Conservation (phyloP, 495 filamentous ascomycete species). For the Umbilicaria muhlenbergii region DNA sequence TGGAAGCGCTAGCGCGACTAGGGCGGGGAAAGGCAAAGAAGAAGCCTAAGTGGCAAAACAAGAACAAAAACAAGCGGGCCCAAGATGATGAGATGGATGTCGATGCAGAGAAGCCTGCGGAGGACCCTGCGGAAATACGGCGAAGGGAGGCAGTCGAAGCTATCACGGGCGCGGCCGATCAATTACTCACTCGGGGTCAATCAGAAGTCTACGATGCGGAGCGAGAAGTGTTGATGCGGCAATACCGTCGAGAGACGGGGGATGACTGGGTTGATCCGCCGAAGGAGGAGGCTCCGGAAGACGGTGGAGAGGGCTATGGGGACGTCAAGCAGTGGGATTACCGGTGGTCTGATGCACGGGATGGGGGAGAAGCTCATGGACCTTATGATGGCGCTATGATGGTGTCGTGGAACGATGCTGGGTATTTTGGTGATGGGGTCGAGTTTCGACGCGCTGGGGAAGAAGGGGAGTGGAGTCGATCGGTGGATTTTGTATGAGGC, state of each 20-base stretch:
- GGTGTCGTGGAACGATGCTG: slow-evolving; percentile 74
- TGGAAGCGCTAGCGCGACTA: slow-evolving; percentile 76
- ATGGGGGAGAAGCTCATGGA: slow-evolving; percentile 63
- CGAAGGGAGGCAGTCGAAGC: slow-evolving; percentile 59
- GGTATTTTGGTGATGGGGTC: slow-evolving; percentile 88
- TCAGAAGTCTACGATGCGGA: slow-evolving; percentile 81
- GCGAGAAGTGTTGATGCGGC: slow-evolving; percentile 66
- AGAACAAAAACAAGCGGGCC: slow-evolving; percentile 38
- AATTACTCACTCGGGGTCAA: slow-evolving; percentile 64
- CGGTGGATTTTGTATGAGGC: slow-evolving; percentile 44
- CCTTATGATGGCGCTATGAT: slow-evolving; percentile 76
- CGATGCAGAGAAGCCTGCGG: slow-evolving; percentile 30
- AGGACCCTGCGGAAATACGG: slow-evolving; percentile 54
- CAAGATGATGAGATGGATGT: slow-evolving; percentile 51
- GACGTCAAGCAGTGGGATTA: slow-evolving; percentile 65
- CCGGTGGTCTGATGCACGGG: slow-evolving; percentile 78
- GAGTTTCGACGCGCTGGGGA: slow-evolving; percentile 61
- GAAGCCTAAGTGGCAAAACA: slow-evolving; percentile 45
- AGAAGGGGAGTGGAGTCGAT: slow-evolving; percentile 41
- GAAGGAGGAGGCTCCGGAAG: slow-evolving; percentile 10
- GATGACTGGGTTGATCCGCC: slow-evolving; percentile 73
- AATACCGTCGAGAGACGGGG: slow-evolving; percentile 75
- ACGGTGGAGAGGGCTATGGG: slow-evolving; percentile 11
- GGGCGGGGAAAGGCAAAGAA: slow-evolving; percentile 52
- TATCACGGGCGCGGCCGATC: slow-evolving; percentile 80